Evolutionary conservation across 768 basidiomycete genomes (phyloP), one percentile per base, ranked within the genome.

Genomic region (Candolleomyces efflorescens): DNA sequence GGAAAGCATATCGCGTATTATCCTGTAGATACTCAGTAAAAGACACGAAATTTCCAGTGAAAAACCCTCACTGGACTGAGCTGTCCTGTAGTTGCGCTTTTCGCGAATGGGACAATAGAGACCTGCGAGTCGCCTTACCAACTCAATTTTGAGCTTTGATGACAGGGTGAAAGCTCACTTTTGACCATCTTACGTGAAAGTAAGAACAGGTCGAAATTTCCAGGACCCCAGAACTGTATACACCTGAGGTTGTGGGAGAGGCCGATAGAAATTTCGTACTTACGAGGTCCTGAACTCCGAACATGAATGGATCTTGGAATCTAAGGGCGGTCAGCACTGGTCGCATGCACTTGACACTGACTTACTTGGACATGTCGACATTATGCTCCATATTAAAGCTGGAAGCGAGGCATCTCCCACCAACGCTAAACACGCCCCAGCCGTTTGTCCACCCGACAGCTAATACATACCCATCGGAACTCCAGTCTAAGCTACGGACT

Each of bases 1-100:
- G 78, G 73, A 96, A 96, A 1, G 93, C 95, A 67, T 96, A 96
- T 62, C 92, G 86, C 7, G 94, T 94, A 67, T 97, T 98, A 67
- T 98, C 95, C 93, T 94, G 46, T 44, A 41, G 41, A 46, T 3
- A 26, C 1, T 36, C 38, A 43, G 44, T 59, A 23, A 59, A 5
- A 51, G 17, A 26, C 12, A 53, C 41, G 23, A 45, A 15, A 20
- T 37, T n/a, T 24, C n/a, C 36, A 36, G 3, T 11, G 20, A 39
- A 38, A 27, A 20, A 75, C 87, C n/a, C n/a, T 60, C 66, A 94
- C 94, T 5, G 95, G 96, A 38, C 91, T 86, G 65, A 95, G 92
- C 67, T 96, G 92, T 5, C 87, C 87, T 13, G 94, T 91, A 3
- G 92, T 89, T 2, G 94, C 92, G 67, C 93, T 96, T 75, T 96